These are phyloP conservation scores for Cryptococcus jaspeensis DNA, from an alignment of 1,284 basidiomycete species.

Conservation along the genomic window DNA sequence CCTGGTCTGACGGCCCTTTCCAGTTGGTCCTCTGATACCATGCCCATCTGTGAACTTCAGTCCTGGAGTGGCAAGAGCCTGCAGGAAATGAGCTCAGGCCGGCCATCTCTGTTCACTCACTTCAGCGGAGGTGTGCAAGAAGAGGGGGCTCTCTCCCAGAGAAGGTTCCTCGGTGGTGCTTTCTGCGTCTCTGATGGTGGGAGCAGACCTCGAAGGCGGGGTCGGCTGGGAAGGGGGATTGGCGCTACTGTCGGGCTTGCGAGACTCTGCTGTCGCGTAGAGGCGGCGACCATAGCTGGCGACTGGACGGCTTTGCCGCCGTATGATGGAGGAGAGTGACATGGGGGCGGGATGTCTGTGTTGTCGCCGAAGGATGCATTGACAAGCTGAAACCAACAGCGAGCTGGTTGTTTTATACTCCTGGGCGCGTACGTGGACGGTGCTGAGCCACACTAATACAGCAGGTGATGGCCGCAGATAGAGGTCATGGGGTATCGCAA, in stretches of 20 bases:
- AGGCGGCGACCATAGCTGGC: neutral
- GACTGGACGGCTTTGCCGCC: neutral
- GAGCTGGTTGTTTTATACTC: no score
- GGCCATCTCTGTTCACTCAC: conserved; percentile 15
- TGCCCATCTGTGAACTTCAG: conserved; percentile 68
- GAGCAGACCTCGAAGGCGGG: conserved; percentile 3
- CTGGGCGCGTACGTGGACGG: no score
- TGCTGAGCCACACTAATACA: no score
- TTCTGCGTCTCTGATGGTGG: neutral
- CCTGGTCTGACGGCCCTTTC: conserved; percentile 76
- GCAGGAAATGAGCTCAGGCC: neutral
- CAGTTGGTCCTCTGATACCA: conserved; percentile 53
- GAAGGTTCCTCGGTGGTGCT: conserved; percentile 29
- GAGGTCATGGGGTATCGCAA: no score
- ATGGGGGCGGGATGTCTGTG: no score
- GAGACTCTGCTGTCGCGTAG: neutral
- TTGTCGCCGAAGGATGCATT: no score
- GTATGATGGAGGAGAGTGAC: neutral
- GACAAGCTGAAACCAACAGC: no score
- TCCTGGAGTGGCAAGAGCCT: conserved; percentile 68
- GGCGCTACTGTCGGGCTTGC: neutral
- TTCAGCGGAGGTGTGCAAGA: conserved; percentile 29
- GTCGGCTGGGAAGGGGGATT: neutral
- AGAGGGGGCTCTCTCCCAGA: conserved; percentile 31
- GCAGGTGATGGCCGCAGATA: no score